phyloP scores from a whole-genome alignment of 805 yeast genomes.

The Wickerhamiella galacta region DNA sequence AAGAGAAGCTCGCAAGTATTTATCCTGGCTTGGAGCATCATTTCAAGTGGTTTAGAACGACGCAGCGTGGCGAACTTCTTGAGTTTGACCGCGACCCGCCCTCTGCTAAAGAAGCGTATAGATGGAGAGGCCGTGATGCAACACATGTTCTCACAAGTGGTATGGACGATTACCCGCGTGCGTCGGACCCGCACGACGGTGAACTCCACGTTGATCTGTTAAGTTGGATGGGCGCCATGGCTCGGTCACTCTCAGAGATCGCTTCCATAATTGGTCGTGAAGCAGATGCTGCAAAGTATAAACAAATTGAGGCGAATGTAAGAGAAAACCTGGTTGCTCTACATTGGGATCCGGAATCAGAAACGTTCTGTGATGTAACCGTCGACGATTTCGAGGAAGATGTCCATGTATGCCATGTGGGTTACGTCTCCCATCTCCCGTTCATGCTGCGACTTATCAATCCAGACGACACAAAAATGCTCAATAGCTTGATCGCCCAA shows the following conservation, averaged over 20 bases:
- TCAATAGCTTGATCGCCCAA: constrained; percentile 36
- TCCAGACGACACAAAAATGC: constrained; percentile 29
- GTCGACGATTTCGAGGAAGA: constrained; percentile 57
- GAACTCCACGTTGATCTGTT: constrained; percentile 82
- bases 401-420: constrained; percentile 64
- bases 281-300: constrained; percentile 43
- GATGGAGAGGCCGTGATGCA: constrained; percentile 87
- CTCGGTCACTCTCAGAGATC: constrained; percentile 59
- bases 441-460: constrained; percentile 50
- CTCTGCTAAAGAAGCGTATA: constrained; percentile 46
- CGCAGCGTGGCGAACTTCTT: constrained; percentile 60
- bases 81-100: constrained; percentile 48
- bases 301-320: constrained; percentile 37
- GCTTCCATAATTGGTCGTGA: constrained; percentile 43
- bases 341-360: constrained; percentile 61
- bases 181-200: constrained; percentile 61
- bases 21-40: constrained; percentile 67
- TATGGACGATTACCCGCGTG: constrained; percentile 87
- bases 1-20: constrained; percentile 27
- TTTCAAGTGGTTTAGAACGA: constrained; percentile 66
- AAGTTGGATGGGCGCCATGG: constrained; percentile 89
- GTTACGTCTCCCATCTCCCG: constrained; percentile 78
- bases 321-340: constrained; percentile 46
- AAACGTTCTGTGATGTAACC: constrained; percentile 68
- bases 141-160: constrained; percentile 87